Percentiles rank a stretch among this genome's conserved stretches.
phyloP scores from a whole-genome alignment of 1,284 basidiomycete species.

The Rhizoctonia solani region DNA sequence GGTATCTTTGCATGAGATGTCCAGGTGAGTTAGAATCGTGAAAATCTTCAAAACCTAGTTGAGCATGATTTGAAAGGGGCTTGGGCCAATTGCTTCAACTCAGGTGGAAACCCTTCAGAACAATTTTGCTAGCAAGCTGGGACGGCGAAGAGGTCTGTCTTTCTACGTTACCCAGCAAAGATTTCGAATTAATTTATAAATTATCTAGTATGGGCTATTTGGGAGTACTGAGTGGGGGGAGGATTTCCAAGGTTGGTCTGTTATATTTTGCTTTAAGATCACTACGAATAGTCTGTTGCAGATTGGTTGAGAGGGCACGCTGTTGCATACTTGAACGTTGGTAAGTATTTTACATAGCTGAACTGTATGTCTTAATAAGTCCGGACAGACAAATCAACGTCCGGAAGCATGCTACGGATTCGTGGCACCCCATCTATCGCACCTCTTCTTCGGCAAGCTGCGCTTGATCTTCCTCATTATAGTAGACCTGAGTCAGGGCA shows the following conservation, averaged over 20 bases:
- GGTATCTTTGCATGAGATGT: slow-evolving; percentile 78
- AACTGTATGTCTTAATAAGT: neutral
- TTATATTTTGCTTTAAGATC: neutral
- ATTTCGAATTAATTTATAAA: neutral
- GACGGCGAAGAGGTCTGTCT: slow-evolving; percentile 81
- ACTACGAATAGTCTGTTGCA: neutral
- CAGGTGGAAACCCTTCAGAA: slow-evolving; percentile 90
- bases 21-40: neutral
- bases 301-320: slow-evolving; percentile 76
- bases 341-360: slow-evolving; percentile 47
- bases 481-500: slow-evolving; percentile 43
- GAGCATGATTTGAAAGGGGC: slow-evolving; percentile 54
- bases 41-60: neutral
- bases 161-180: neutral
- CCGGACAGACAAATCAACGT: slow-evolving; percentile 61
- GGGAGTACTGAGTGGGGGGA: slow-evolving; percentile 90
- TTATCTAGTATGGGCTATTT: slow-evolving; percentile 73
- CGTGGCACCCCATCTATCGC: slow-evolving; percentile 78
- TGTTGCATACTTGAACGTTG: slow-evolving; percentile 86
- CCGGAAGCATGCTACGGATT: slow-evolving; percentile 65
- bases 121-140: slow-evolving; percentile 87
- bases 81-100: slow-evolving; percentile 69
- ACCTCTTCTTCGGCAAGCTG: slow-evolving; percentile 68
- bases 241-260: slow-evolving; percentile 61
- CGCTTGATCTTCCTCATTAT: slow-evolving; percentile 66